Evolutionary conservation across 345 rosid genomes (phyloP), one percentile per base, ranked within the genome.

Genomic region (Euphorbia lathyris): DNA sequence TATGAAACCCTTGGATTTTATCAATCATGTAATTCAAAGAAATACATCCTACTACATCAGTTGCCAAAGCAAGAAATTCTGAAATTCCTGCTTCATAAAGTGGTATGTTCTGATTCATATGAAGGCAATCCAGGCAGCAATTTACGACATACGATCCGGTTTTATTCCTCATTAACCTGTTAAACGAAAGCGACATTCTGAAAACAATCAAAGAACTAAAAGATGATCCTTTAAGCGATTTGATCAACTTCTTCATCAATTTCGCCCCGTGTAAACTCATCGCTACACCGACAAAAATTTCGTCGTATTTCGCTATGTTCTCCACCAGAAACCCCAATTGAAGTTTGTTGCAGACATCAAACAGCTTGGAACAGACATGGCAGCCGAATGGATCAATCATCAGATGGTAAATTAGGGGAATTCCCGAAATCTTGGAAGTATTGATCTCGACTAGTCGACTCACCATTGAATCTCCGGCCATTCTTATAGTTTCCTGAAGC

Each of bases 51-150:
- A 63, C 22, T 53, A 47, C 20, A 25, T 76, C 30, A 3, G 50
- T 75, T 32, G 79, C 77, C 36, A 79, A 16, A 17, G 11, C 3
- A 34, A 79, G 67, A 52, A 79, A 72, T 10, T 45, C 47, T 10
- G 43, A 38, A 14, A 66, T 32, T 5, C 75, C 72, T 13, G 59
- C 57, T 55, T 70, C 34, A 19, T 72, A 72, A 12, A 80, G 38
- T 8, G 29, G 11, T 7, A 2, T 47, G 17, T 14, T 74, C 8
- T 70, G 62, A 6, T 9, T 30, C 6, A 8, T 0, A 10, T 66
- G 47, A 1, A 50, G 63, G 20, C 3, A 11, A 9, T 66, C 63
- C 16, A 80, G 12, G 53, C 80, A 72, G 47, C 9, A 61, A 61
- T 9, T n/a, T 20, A 76, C 17, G 5, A 76, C 65, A 6, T 64